Conservation (phyloP, 148 eudicot genomes). For the Heliamphora exappendiculata region DNA sequence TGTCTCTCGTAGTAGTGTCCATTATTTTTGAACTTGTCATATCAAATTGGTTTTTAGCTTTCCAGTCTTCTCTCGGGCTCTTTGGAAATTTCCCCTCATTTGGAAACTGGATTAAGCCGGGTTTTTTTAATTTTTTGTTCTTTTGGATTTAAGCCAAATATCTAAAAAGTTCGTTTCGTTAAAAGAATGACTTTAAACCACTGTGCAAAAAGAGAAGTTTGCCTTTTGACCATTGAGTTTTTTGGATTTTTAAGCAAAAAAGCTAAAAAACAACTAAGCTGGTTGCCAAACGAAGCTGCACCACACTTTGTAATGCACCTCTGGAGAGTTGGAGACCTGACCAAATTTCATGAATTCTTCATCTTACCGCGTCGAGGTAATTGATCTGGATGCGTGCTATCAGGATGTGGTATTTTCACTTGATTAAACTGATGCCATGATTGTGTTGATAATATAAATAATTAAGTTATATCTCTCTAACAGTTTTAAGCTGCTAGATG, state of each 20-base stretch:
- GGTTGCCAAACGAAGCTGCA: too few species aligned
- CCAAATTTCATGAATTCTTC: background rate
- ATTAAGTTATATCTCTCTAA: background rate
- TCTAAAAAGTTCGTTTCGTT: too few species aligned
- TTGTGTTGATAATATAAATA: background rate
- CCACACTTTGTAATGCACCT: background rate
- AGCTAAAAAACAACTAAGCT: too few species aligned
- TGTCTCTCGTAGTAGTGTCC: background rate
- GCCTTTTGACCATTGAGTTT: too few species aligned
- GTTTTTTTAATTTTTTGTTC: too few species aligned
- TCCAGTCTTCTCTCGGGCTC: background rate
- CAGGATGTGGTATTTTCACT: background rate
- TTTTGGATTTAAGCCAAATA: too few species aligned
- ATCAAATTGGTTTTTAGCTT: background rate
- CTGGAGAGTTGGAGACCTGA: background rate
- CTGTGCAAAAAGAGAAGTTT: too few species aligned
- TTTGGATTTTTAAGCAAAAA: too few species aligned
- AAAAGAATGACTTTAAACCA: too few species aligned
- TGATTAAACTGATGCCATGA: background rate
- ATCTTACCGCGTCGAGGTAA: background rate
- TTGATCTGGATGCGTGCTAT: background rate
- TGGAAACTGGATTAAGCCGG: too few species aligned
- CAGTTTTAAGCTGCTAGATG: background rate
- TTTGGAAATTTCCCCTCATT: too few species aligned
- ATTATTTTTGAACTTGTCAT: background rate